Evolutionary conservation across 352 stramenopile species (phyloP).

Genomic region (Phytophthora agathidicida): DNA sequence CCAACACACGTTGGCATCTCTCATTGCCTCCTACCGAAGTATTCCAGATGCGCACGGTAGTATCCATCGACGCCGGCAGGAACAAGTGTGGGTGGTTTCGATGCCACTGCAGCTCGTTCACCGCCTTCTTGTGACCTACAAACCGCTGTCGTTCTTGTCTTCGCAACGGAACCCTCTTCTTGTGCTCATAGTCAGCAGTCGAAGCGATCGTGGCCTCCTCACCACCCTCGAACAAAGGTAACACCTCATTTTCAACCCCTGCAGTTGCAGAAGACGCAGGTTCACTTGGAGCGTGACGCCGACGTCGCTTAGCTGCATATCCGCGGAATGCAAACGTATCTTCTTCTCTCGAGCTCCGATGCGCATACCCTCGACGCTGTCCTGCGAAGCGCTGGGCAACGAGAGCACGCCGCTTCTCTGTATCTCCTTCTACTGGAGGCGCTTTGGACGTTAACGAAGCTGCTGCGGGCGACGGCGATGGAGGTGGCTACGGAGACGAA

Average conservation of each 20-base stretch:
- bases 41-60: conserved; percentile 56
- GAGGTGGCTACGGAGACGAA: conserved; percentile 1
- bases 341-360: too few relatives aligned
- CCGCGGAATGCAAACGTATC: too few relatives aligned
- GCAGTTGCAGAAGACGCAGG: not conserved
- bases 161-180: not conserved
- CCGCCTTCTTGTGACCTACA: conserved; percentile 27
- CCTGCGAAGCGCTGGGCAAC: not conserved
- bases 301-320: conserved; percentile 27
- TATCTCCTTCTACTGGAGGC: not conserved
- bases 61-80: conserved; percentile 52
- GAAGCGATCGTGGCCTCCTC: not conserved
- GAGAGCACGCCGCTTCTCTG: not conserved
- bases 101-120: conserved; percentile 53
- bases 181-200: not conserved
- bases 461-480: too few relatives aligned
- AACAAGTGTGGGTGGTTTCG: conserved; percentile 36
- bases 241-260: not conserved
- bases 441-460: not conserved
- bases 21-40: not conserved
- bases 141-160: conserved; percentile 11
- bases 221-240: not conserved
- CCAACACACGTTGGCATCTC: conserved; percentile 10
- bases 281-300: not conserved
- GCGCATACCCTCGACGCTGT: too few relatives aligned